Evolutionary conservation across 208 protist species (phyloP).

Genomic region (Wallacemonas sp.): DNA sequence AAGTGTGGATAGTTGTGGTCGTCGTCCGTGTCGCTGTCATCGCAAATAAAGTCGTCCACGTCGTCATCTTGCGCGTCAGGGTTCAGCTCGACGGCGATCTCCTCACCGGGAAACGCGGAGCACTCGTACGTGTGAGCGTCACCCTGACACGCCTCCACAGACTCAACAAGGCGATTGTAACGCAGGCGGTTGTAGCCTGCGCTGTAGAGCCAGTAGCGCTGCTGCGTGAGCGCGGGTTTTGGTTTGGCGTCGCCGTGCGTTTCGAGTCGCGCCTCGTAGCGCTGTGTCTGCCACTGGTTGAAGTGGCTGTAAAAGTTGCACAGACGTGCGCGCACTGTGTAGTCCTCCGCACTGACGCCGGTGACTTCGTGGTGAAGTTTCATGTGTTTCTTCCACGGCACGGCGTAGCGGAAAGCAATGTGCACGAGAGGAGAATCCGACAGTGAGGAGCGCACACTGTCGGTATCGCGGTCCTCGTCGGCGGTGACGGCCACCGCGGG

Average conservation of each 20-base stretch:
- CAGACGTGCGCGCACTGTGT: constrained; percentile 68
- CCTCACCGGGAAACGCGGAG: constrained; percentile 50
- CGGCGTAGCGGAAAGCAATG: constrained; percentile 65
- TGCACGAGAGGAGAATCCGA: constrained; percentile 50
- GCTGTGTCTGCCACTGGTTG: constrained; percentile 59
- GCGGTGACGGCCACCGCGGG: background rate
- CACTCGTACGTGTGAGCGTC: constrained; percentile 34
- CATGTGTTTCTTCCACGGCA: constrained; percentile 63
- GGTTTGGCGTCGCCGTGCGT: constrained; percentile 14
- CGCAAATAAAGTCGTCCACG: constrained; percentile 33
- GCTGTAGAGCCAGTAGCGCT: constrained; percentile 79
- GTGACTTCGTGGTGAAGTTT: constrained; percentile 39
- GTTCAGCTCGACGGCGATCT: constrained; percentile 34
- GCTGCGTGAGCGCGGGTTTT: constrained; percentile 37
- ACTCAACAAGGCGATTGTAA: constrained; percentile 83
- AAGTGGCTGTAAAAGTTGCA: constrained; percentile 75
- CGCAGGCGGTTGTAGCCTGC: constrained; percentile 81
- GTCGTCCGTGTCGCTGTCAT: constrained; percentile 21
- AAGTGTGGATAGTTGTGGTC: constrained; percentile 15
- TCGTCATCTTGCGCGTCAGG: constrained; percentile 16
- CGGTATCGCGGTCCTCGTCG: constrained; percentile 1
- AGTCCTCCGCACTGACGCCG: constrained; percentile 42
- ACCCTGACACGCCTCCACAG: constrained; percentile 37
- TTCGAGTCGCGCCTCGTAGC: constrained; percentile 18
- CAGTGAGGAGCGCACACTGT: background rate